A percentile compares a stretch with the other conserved stretches of the same genome.
phyloP scores from a whole-genome alignment of 1,284 basidiomycete species.

The Apiotrichum sp. region DNA sequence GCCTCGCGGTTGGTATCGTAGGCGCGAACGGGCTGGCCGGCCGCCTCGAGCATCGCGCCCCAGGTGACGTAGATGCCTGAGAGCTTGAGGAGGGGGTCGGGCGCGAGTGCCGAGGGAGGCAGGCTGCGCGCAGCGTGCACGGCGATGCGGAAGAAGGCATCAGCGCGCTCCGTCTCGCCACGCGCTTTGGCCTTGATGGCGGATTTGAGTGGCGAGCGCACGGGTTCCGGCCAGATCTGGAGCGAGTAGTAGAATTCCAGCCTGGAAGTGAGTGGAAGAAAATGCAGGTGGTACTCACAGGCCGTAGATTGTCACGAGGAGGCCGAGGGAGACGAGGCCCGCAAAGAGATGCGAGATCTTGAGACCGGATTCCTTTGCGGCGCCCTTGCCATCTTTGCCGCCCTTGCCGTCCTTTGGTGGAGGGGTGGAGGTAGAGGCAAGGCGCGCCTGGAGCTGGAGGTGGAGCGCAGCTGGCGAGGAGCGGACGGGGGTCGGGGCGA shows the following conservation, averaged over 20 bases:
- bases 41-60: slow-evolving; percentile 35
- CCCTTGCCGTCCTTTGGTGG: no score
- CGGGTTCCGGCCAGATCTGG: slow-evolving; percentile 41
- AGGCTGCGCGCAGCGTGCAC: slow-evolving; percentile 28
- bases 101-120: slow-evolving; percentile 27
- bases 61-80: slow-evolving; percentile 43
- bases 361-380: background rate
- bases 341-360: slow-evolving; percentile 36
- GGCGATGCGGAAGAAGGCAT: slow-evolving; percentile 39
- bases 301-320: slow-evolving; percentile 45
- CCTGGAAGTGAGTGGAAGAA: slow-evolving; percentile 14
- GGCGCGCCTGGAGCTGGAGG: no score
- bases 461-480: no score
- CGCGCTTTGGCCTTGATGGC: slow-evolving; percentile 40
- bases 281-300: slow-evolving; percentile 26
- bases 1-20: slow-evolving; percentile 33
- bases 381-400: no score
- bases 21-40: slow-evolving; percentile 30
- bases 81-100: slow-evolving; percentile 42
- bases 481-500: no score
- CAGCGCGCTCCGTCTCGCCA: slow-evolving; percentile 37
- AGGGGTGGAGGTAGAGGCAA: no score
- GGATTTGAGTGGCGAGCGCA: slow-evolving; percentile 38
- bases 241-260: slow-evolving; percentile 45
- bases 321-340: slow-evolving; percentile 37